A percentile compares a stretch with the other conserved stretches of the same genome.
phyloP scores from a whole-genome alignment of 495 filamentous ascomycete species.

The Cercophora samala region DNA sequence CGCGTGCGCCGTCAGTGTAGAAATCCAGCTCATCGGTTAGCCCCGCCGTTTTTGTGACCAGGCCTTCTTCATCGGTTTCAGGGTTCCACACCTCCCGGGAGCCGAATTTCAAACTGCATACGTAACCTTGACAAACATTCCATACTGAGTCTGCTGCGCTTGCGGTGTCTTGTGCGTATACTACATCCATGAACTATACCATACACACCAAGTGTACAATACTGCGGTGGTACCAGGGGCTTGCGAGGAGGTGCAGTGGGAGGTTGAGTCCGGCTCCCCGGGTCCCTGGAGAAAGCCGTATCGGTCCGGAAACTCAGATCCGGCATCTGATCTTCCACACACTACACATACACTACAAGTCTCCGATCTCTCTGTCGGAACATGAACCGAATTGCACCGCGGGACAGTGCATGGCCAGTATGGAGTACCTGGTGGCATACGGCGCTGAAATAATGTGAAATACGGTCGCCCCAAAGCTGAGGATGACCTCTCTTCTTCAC shows the following conservation, averaged over 20 bases:
- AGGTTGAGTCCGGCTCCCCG: conserved; percentile 7
- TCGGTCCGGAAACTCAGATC: background rate
- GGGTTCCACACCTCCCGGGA: conserved; percentile 2
- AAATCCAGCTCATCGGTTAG: conserved; percentile 25
- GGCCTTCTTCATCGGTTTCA: conserved; percentile 26
- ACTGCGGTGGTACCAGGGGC: background rate
- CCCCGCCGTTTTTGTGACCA: conserved; percentile 5
- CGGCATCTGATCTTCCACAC: background rate
- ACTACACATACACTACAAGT: too few relatives aligned
- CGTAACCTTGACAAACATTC: too few relatives aligned
- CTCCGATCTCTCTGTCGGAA: background rate
- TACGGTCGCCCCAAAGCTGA: too few relatives aligned
- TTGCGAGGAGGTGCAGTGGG: background rate
- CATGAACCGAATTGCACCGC: background rate
- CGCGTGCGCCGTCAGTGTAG: background rate
- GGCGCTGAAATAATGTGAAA: too few relatives aligned
- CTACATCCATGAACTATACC: background rate
- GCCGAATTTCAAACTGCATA: too few relatives aligned
- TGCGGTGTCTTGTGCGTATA: too few relatives aligned
- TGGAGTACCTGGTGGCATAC: too few relatives aligned
- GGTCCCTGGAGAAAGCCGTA: conserved; percentile 1
- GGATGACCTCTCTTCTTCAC: too few relatives aligned
- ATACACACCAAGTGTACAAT: background rate
- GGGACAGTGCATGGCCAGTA: too few relatives aligned
- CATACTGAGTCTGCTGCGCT: too few relatives aligned